These are phyloP conservation scores for Rhizopogon vinicolor DNA, from an alignment of 768 basidiomycete genomes.

Conservation along the genomic window DNA sequence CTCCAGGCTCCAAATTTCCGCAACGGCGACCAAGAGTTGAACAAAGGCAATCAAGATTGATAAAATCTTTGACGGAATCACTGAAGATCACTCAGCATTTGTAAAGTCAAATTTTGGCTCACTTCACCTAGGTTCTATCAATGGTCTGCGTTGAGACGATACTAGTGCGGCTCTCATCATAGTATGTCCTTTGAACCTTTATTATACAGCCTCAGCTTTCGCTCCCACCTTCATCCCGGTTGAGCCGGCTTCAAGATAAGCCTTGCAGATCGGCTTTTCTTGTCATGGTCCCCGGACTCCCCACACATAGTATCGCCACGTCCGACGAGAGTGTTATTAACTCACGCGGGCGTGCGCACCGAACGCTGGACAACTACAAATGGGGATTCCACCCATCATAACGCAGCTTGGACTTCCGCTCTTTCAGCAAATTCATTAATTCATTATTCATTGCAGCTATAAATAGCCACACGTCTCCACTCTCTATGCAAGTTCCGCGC, in stretches of 20 bases:
- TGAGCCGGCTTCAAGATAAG: not conserved
- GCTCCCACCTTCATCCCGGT: slow-evolving; percentile 7
- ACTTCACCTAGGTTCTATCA: not conserved
- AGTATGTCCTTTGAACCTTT: not conserved
- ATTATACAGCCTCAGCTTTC: not conserved
- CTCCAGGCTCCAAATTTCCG: not conserved
- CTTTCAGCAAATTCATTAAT: too few relatives aligned
- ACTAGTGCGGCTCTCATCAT: not conserved
- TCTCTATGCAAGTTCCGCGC: not conserved
- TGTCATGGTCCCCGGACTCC: too few relatives aligned
- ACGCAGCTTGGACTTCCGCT: too few relatives aligned
- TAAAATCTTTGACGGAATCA: too few relatives aligned
- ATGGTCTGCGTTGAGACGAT: not conserved
- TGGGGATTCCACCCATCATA: too few relatives aligned
- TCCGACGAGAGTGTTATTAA: too few relatives aligned
- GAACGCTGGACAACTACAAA: too few relatives aligned
- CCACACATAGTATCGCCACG: too few relatives aligned
- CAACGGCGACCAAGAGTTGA: not conserved
- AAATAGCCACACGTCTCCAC: too few relatives aligned
- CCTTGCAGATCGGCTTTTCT: not conserved
- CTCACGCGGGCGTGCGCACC: too few relatives aligned
- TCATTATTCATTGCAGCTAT: too few relatives aligned
- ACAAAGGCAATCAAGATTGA: not conserved
- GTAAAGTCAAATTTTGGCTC: not conserved
- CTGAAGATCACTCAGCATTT: not conserved